A percentile compares a stretch with the other conserved stretches of the same genome.
Evolutionary conservation across 768 basidiomycete genomes (phyloP).

Genomic region (Ephemerocybe angulata): DNA sequence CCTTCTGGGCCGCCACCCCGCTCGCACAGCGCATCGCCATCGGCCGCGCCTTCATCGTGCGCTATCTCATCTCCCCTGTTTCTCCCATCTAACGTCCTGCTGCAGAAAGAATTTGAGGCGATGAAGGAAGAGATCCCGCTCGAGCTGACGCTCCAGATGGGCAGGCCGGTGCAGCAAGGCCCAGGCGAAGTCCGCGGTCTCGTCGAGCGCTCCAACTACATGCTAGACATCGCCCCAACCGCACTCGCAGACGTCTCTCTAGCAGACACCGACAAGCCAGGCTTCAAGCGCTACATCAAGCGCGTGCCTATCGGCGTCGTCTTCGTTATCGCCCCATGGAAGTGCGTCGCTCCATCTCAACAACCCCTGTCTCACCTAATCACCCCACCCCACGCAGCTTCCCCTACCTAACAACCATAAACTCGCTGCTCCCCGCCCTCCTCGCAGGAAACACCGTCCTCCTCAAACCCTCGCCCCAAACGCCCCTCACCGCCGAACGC

Average conservation of each 20-base stretch:
- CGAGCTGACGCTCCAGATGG: constrained; percentile 89
- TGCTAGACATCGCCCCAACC: constrained; percentile 78
- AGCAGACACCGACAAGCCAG: constrained; percentile 74
- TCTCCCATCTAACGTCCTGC: background rate
- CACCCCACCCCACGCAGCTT: constrained; percentile 44
- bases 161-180: constrained; percentile 80
- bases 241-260: constrained; percentile 73
- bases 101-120: constrained; percentile 47
- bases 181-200: constrained; percentile 80
- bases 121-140: constrained; percentile 57
- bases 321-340: constrained; percentile 89
- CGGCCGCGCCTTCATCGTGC: constrained; percentile 41
- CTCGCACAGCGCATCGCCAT: constrained; percentile 71
- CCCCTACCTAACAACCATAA: constrained; percentile 87
- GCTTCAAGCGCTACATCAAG: constrained; percentile 80
- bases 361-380: background rate
- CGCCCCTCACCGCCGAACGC: constrained; percentile 83
- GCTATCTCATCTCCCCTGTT: background rate
- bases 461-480: constrained; percentile 96
- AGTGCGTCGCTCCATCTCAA: constrained; percentile 45
- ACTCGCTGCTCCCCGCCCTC: constrained; percentile 88
- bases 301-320: constrained; percentile 85
- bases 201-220: constrained; percentile 75
- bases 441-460: constrained; percentile 88
- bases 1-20: constrained; percentile 68